Conservation (phyloP, 2,329 filamentous ascomycete genomes). For the Sclerotinia nivalis region DNA sequence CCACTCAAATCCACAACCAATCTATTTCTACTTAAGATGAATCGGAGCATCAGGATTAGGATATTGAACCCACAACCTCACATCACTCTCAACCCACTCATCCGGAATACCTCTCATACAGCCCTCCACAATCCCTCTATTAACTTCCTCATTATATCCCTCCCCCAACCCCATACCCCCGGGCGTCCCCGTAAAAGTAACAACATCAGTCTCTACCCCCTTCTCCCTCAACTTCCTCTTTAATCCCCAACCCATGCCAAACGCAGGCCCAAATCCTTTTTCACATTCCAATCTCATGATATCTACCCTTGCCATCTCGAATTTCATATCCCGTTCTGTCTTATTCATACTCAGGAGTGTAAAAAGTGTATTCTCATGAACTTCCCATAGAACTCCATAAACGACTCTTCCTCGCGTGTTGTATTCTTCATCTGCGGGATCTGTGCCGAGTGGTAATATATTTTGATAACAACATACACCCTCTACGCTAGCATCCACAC, state of each 20-base stretch:
- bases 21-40: neutral
- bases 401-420: neutral
- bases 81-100: constrained; percentile 17
- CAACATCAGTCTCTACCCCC: neutral
- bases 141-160: constrained; percentile 2
- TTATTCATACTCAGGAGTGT: neutral
- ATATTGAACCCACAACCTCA: constrained; percentile 11
- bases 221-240: neutral
- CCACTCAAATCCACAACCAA: neutral
- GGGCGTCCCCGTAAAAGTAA: neutral
- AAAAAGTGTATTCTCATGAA: neutral
- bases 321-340: neutral
- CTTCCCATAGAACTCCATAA: neutral
- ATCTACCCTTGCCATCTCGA: neutral
- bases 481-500: neutral
- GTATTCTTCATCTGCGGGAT: neutral
- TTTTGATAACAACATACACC: constrained; percentile 8
- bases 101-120: constrained; percentile 16
- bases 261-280: neutral
- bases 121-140: constrained; percentile 9
- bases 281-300: neutral
- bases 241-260: constrained; percentile 12
- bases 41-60: neutral
- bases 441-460: neutral
- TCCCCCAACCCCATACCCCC: neutral